phyloP scores from a whole-genome alignment of 2,329 filamentous ascomycete species.

The Cladophialophora psammophila region DNA sequence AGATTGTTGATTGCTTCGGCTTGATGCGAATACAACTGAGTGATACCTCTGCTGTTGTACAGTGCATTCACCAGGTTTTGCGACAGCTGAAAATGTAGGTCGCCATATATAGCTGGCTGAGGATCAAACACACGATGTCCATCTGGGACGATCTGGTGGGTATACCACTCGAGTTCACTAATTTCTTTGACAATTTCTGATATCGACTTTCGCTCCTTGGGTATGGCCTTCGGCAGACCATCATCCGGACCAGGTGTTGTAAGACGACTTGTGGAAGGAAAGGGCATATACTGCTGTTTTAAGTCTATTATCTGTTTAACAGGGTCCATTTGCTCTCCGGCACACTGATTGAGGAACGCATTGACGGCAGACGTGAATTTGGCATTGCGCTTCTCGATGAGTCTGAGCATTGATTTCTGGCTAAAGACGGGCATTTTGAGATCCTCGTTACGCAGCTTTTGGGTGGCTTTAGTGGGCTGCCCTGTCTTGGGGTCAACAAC shows the following conservation, averaged over 20 bases:
- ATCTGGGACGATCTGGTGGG: conserved; percentile 88
- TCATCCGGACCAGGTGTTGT: conserved; percentile 52
- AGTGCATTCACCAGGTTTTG: conserved; percentile 94
- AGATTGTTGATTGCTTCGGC: conserved; percentile 91
- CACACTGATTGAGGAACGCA: conserved; percentile 77
- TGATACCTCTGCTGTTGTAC: conserved; percentile 90
- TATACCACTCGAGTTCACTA: conserved; percentile 84
- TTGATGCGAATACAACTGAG: conserved; percentile 87
- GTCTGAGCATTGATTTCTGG: conserved; percentile 85
- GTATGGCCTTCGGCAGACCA: conserved; percentile 71
- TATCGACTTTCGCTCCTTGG: conserved; percentile 78
- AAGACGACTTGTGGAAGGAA: conserved; percentile 54
- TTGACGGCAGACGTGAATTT: conserved; percentile 83
- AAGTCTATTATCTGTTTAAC: conserved; percentile 68
- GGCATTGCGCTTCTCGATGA: conserved; percentile 88
- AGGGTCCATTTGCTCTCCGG: conserved; percentile 69
- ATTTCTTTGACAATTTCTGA: conserved; percentile 86
- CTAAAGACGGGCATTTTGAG: conserved; percentile 92
- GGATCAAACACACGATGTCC: conserved; percentile 90
- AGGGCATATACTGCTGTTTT: conserved; percentile 68
- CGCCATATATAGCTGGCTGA: conserved; percentile 80
- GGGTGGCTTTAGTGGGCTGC: conserved; percentile 71
- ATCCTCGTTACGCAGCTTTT: conserved; percentile 76
- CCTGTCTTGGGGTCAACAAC: conserved; percentile 75
- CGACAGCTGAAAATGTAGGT: conserved; percentile 84